Evolutionary conservation across 2,329 filamentous ascomycete species (phyloP).

Genomic region (Cladosporium sp.): DNA sequence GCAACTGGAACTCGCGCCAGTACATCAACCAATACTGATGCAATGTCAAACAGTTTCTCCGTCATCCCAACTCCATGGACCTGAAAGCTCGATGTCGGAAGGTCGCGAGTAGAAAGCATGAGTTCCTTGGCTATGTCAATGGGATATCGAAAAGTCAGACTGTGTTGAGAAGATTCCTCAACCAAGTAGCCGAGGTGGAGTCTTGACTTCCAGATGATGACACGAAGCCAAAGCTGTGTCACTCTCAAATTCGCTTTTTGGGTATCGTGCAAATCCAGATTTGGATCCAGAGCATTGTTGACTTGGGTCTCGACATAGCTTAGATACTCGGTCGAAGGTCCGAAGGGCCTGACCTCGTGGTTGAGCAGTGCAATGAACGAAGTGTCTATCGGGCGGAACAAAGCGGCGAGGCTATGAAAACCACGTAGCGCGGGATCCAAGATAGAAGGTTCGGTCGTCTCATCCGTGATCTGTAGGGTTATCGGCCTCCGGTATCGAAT

Average conservation of each 20-base stretch:
- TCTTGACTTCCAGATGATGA: slow-evolving; percentile 4
- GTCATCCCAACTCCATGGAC: slow-evolving; percentile 39
- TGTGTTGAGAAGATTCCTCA: slow-evolving; percentile 9
- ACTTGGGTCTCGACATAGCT: slow-evolving; percentile 4
- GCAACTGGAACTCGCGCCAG: slow-evolving; percentile 1
- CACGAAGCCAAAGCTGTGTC: slow-evolving; percentile 7
- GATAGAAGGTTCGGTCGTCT: not conserved
- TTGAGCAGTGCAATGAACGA: slow-evolving; percentile 5
- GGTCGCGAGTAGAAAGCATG: slow-evolving; percentile 9
- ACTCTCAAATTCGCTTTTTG: slow-evolving; percentile 10
- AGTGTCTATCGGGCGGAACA: slow-evolving; percentile 7
- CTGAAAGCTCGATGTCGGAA: slow-evolving; percentile 17
- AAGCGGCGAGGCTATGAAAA: not conserved
- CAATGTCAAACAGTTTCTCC: slow-evolving; percentile 40
- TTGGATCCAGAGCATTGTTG: not conserved
- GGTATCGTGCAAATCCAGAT: slow-evolving; percentile 1
- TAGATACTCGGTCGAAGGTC: not conserved
- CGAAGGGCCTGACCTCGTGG: not conserved
- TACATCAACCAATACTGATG: slow-evolving; percentile 12
- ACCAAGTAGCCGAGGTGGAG: slow-evolving; percentile 6
- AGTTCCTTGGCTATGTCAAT: slow-evolving; percentile 9
- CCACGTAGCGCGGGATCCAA: not conserved
- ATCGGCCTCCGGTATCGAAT: slow-evolving; percentile 1
- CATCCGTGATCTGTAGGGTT: slow-evolving; percentile 1
- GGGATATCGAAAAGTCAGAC: slow-evolving; percentile 6